Base-by-base conservation (phyloP, 2,329 filamentous ascomycete species). In the Hypoxylon sp. region DNA sequence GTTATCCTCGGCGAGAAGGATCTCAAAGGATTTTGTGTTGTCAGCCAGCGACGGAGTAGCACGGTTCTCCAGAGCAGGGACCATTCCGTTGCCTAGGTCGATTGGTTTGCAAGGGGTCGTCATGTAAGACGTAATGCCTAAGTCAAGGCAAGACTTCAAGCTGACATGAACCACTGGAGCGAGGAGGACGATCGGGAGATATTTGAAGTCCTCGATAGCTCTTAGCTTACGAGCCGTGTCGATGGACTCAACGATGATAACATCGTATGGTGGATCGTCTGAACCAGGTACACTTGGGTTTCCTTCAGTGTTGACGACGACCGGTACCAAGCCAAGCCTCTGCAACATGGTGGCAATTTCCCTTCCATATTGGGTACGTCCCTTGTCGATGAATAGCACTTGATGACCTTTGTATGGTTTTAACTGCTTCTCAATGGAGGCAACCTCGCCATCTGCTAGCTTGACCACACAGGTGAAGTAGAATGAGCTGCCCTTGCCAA, bases 61-160 rank as follows among this genome's bases (percentile, higher is more conserved):
- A 58, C 95, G 88, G 75, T 97, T 97, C 81, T 98, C 96, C 24
- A 99, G 85, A 2, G 96, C 96, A 5, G 96, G 96, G 17, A 98
- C 92, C 88, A 99, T 94, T 72, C 94, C 95, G 76, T 98, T 98
- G 67, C 94, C 94, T 65, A 99, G 84, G 80, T 99, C 96, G 70
- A 98, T 97, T 4, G 95, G 89, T 76, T 95, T 88, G 81, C 96
- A 98, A 8, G 96, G 96, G 14, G 94, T 97, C 1, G 96, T 98
- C 94, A 98, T 98, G 81, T 98, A 98, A 55, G 94, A 98, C n/a
- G 94, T 97, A 73, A 99, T 97, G 70, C 96, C 95, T 71, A 98
- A 87, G 79, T 98, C 96, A 66, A 98, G 84, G 65, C 95, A 96
- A 2, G 94, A 96, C 83, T 97, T 97, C 74, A 99, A 86, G 79